Evolutionary conservation across 176 grass and related monocot genomes (phyloP), one percentile per base, ranked within the genome.

Genomic region (Oryza brachyantha): DNA sequence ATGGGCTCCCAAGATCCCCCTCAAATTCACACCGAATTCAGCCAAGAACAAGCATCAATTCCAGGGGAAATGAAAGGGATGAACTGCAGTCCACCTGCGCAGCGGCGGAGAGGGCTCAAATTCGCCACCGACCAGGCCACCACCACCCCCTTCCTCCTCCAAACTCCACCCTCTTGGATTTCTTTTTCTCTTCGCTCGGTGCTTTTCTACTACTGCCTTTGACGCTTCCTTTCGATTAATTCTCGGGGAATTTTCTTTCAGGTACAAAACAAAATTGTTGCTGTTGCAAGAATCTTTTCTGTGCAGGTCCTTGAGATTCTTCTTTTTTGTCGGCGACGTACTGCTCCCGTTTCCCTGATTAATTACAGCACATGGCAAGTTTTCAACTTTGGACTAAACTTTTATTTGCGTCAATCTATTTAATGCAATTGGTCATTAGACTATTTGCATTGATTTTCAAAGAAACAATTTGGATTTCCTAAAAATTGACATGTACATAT

Each of bases 201-300:
- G 54, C 50, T 38, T 75, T 43, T 45, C 17, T 59, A 4, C 17
- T 59, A 4, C 25, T 54, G 22, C 19, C n/a, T 57, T 57, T 57
- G 52, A 57, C n/a, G 52, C 52, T 45, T 43, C 5, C 36, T 71
- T 43, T 25, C 25, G 34, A 13, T 58, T 87, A 81, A 81, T 75
- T 61, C 63, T 2, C n/a, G 7, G 17, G 36, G 40, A 67, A 79
- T 61, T 79, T 84, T 2, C 63, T 64, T n/a, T 4, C 3, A 17
- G 50, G 45, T 75, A 68, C 70, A 75, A 75, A 80, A 80, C 36
- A 68, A 75, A 28, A 17, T 34, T 24, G 77, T 45, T 45, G 63
- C 63, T 48, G 70, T 10, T 50, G 76, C 46, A 70, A 59, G 70
- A 14, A 10, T 4, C 28, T 68, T 86, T 86, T 75, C 2, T 22